Evolutionary conservation across 495 filamentous ascomycete species (phyloP), one percentile per base, ranked within the genome.

Genomic region (Xylaria bambusicola): DNA sequence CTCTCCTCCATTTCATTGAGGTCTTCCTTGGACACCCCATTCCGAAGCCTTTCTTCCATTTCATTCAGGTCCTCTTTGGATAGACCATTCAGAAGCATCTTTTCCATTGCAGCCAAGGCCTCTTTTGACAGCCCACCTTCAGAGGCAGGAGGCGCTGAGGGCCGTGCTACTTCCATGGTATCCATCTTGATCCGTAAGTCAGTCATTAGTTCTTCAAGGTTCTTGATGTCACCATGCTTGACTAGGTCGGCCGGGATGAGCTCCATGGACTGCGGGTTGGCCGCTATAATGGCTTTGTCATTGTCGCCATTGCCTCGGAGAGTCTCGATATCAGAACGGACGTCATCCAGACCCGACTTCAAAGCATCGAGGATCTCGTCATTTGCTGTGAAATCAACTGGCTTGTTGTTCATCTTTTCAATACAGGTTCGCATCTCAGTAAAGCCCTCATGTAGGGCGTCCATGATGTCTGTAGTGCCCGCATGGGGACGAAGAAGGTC

Each of bases 281-380:
- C 46, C 7, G 79, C 79, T 35, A 87, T 78, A 60, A 88, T 75
- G 17, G 88, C 80, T 58, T 83, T 82, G 44, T 84, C 76, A 45
- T 73, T 61, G 69, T 81, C 45, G 63, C 69, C 65, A 60, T 71
- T 54, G 10, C 84, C 77, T 3, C 89, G 86, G 40, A 97, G 75
- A n/a, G 77, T 77, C 40, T 93, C 89, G 57, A 96, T 86, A 31
- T 97, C 92, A 26, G 83, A 76, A 60, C 85, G 85, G 33, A 97
- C 77, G 24, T 78, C 80, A 36, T 85, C 84, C 12, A 97, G 73
- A 0, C 92, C 92, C 41, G 85, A 85, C 63, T 88, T 94, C 49
- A 97, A 80, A 1, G 90, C 88, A 52, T 96, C 90, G 5, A 96
- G 80, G 45, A 96, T 92, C 66, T 96, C 91, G 52, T 92, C 87